Evolutionary conservation across 768 basidiomycete species (phyloP).

Genomic region (Russula emetica): DNA sequence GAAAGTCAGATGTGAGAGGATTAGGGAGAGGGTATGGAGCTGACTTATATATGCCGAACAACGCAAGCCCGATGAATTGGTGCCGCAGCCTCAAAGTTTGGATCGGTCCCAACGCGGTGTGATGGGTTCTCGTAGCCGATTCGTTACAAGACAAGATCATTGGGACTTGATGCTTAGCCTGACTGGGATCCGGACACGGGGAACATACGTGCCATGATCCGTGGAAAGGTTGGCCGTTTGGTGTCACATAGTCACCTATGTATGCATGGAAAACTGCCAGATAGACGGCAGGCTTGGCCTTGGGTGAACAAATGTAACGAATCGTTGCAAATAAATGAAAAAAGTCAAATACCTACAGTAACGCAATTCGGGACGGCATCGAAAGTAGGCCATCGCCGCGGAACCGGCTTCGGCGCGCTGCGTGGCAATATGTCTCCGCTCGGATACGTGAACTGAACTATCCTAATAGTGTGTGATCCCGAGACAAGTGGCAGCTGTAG

Average conservation of each 20-base stretch:
- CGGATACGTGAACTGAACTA: conserved; percentile 17
- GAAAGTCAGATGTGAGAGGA: conserved; percentile 14
- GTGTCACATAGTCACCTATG: conserved; percentile 18
- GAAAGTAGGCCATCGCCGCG: conserved; percentile 22
- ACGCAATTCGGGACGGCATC: conserved; percentile 15
- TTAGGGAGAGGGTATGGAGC: conserved; percentile 9
- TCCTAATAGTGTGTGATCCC: neutral
- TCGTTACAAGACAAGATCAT: conserved; percentile 26
- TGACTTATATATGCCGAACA: conserved; percentile 21
- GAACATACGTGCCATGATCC: conserved; percentile 26
- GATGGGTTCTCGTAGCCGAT: conserved; percentile 26
- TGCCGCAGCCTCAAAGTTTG: conserved; percentile 21
- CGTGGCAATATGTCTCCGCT: neutral
- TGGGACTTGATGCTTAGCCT: conserved; percentile 24
- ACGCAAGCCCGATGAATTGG: conserved; percentile 17
- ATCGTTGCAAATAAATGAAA: conserved; percentile 6
- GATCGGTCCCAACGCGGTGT: conserved; percentile 23
- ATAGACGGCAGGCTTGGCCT: conserved; percentile 24
- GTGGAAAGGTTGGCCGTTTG: conserved; percentile 16
- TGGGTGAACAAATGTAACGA: conserved; percentile 11
- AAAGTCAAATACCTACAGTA: conserved; percentile 14
- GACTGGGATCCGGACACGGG: conserved; percentile 23
- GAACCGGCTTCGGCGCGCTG: conserved; percentile 25
- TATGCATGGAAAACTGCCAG: conserved; percentile 27
- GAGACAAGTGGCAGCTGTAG: neutral